A percentile compares a stretch with the other conserved stretches of the same genome.
Evolutionary conservation across 352 stramenopile genomes (phyloP).

Genomic region (Globisporangium spinosum): DNA sequence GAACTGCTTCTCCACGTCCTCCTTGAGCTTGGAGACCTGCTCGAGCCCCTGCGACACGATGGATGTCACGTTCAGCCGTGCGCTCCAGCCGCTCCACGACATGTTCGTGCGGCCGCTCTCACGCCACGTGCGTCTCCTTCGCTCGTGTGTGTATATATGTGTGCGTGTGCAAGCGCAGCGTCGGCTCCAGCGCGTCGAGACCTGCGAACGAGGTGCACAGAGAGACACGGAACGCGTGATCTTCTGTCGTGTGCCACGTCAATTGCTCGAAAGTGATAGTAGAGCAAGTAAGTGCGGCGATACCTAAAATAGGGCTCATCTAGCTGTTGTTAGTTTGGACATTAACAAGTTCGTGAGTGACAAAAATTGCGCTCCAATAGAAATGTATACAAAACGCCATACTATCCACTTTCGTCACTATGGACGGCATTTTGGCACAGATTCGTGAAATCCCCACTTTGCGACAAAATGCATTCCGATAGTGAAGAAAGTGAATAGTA

Average conservation of each 20-base stretch:
- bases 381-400: too few species aligned
- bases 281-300: not conserved
- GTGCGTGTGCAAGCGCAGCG: not conserved
- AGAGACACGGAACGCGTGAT: not conserved
- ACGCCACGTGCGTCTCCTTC: not conserved
- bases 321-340: too few species aligned
- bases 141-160: not conserved
- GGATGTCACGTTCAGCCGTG: conserved; percentile 74
- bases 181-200: not conserved
- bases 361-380: too few species aligned
- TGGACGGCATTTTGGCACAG: too few species aligned
- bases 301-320: too few species aligned
- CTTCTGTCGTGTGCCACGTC: not conserved
- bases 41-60: conserved; percentile 84
- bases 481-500: too few species aligned
- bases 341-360: too few species aligned
- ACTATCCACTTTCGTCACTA: too few species aligned
- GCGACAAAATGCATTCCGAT: too few species aligned
- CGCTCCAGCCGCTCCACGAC: conserved; percentile 64
- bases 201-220: not conserved
- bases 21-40: conserved; percentile 75
- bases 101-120: conserved; percentile 13
- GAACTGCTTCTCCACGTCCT: conserved; percentile 88
- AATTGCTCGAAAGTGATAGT: not conserved
- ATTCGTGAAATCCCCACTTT: too few species aligned